Base-by-base conservation (phyloP, 164 flowering plant species). In the Magnolia sinica region DNA sequence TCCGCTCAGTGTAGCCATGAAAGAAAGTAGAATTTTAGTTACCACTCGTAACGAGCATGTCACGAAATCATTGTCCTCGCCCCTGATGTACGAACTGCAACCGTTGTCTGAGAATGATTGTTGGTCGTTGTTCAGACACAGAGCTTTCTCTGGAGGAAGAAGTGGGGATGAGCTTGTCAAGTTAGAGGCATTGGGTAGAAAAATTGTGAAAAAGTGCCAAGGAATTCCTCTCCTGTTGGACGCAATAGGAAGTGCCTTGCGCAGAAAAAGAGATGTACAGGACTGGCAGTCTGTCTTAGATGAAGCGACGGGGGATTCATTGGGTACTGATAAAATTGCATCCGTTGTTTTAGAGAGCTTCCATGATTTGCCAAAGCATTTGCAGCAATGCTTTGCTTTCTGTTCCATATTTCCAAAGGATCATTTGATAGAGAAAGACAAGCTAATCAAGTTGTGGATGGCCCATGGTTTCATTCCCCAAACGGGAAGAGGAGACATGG, bases 211-310 rank as follows among this genome's bases (percentile, higher is more conserved):
- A 0, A 78, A 68, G 31, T 78, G 80, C 45, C 29, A 65, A 58
- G 80, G 80, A 37, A n/a, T 78, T 2, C 80, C 80, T 9, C 64
- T 78, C 20, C 24, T 66, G 8, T 45, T 45, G 55, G 11, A 37
- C 51, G 18, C 24, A 2, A 37, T 63, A 1, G 59, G 68, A 37
- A 20, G 69, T 45, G 6, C 61, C 11, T 16, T 73, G 45, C 8
- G 55, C 52, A 14, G 16, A 8, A 37, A n/a, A 37, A 19, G 68
- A 45, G 51, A 73, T n/a, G 68, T 20, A 11, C 6, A 63, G 0
- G 76, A 78, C 3, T 78, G 83, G 83, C 29, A 72, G 8, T 16
- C 4, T 8, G 27, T 81, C 14, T 29, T 66, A 6, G 61, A 68
- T 19, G 52, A 37, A 37, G 27, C 31, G n/a, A 61, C 68, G 29